These are phyloP conservation scores for Fusarium sp. DNA, from an alignment of 2,329 filamentous ascomycete species.

Conservation along the genomic window DNA sequence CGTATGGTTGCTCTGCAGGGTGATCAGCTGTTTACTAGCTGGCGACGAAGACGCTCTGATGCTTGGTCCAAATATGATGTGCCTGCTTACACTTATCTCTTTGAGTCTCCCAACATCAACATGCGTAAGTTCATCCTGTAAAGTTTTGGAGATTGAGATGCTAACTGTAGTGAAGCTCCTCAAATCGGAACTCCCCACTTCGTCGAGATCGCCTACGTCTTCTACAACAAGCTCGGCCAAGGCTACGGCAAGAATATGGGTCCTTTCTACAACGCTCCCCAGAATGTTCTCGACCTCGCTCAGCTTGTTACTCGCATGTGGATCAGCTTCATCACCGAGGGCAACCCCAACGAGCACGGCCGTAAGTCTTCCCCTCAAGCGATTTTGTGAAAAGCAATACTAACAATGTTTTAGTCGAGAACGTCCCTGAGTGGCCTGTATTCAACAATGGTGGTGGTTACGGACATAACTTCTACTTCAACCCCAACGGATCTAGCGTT, in stretches of 20 bases:
- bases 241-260: slow-evolving; percentile 46
- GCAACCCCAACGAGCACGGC: slow-evolving; percentile 53
- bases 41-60: slow-evolving; percentile 64
- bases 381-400: rapidly evolving
- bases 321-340: slow-evolving; percentile 54
- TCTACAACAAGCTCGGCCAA: slow-evolving; percentile 61
- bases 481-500: slow-evolving; percentile 30
- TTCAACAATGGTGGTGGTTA: slow-evolving; percentile 35
- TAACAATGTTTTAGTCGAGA: slow-evolving; percentile 15
- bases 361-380: background rate
- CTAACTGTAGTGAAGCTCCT: slow-evolving; percentile 1
- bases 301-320: slow-evolving; percentile 52
- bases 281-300: slow-evolving; percentile 52
- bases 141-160: rapidly evolving
- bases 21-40: slow-evolving; percentile 65
- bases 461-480: slow-evolving; percentile 40
- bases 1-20: slow-evolving; percentile 63
- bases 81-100: slow-evolving; percentile 65
- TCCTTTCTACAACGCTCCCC: slow-evolving; percentile 55
- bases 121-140: slow-evolving; percentile 10
- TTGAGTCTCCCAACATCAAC: slow-evolving; percentile 51
- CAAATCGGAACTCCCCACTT: slow-evolving; percentile 46
- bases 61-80: slow-evolving; percentile 61
- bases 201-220: slow-evolving; percentile 54
- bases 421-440: slow-evolving; percentile 31